Evolutionary conservation across 2,329 filamentous ascomycete genomes (phyloP), one percentile per base, ranked within the genome.

Genomic region (Sclerotiophoma versabilis): DNA sequence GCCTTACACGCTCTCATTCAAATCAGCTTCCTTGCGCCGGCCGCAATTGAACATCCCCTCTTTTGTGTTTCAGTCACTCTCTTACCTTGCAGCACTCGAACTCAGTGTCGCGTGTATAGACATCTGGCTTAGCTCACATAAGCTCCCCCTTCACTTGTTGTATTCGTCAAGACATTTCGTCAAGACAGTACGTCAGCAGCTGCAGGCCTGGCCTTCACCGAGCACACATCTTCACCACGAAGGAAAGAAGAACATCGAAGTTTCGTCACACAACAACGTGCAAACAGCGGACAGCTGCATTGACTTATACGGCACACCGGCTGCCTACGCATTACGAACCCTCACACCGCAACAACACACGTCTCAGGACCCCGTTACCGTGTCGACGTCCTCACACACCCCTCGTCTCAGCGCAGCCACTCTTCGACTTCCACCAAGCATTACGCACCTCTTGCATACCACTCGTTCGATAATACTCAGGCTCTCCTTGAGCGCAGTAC

Each of bases 31-130:
- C 64, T 72, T 72, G 65, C 70, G 50, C 50, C 45, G 49, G 49
- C 36, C 58, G 49, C 49, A 47, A 41, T 36, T 37, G 38, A 49
- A 33, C 37, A 38, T 46, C 54, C 58, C 64, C 58, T 51, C 65
- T 65, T 56, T 43, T 34, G 38, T 62, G 57, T 67, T 64, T 63
- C 59, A 60, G 47, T 52, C 56, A 52, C 47, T 64, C 62, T 53
- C 61, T 60, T 59, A 58, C 67, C 64, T 68, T 71, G 62, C 66
- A 65, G 62, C 48, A 57, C 50, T 59, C 41, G 46, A 54, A 59
- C 54, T 55, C 37, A 48, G 41, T 54, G 36, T 51, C 42, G 50
- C 47, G 43, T 58, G 53, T 57, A 48, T 42, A 47, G 23, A 53
- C 58, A 54, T 60, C 58, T 60, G 57, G 57, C 41, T 54, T 33